Percentiles rank a stretch among this genome's conserved stretches.
Evolutionary conservation across 805 yeast species (phyloP).

Genomic region (Wickerhamiella cacticola): DNA sequence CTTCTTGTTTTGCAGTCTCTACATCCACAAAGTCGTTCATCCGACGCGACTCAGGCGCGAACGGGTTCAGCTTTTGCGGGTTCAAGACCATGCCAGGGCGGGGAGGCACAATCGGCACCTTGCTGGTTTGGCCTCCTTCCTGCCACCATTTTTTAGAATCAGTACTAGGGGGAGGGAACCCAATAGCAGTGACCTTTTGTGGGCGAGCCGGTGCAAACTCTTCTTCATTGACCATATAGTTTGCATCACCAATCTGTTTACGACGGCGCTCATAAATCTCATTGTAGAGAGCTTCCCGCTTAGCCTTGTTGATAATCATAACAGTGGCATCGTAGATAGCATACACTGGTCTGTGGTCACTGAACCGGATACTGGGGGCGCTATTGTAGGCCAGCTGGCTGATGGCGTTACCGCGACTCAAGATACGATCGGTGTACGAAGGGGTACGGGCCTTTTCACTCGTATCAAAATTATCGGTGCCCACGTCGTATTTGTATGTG

Average conservation of each 20-base stretch:
- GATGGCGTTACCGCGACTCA: constrained; percentile 48
- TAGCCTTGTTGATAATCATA: constrained; percentile 52
- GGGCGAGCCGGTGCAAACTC: constrained; percentile 21
- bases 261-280: constrained; percentile 51
- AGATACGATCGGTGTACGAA: constrained; percentile 89
- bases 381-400: constrained; percentile 58
- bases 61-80: constrained; percentile 59
- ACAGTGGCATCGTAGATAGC: constrained; percentile 62
- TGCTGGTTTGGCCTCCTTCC: constrained; percentile 54
- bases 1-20: not conserved
- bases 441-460: constrained; percentile 90
- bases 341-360: constrained; percentile 91
- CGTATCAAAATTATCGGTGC: constrained; percentile 67
- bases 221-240: constrained; percentile 23
- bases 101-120: constrained; percentile 42
- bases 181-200: constrained; percentile 23
- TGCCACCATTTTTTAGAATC: constrained; percentile 89
- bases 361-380: constrained; percentile 44
- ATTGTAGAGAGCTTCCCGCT: constrained; percentile 42
- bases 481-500: constrained; percentile 85
- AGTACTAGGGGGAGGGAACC: constrained; percentile 81
- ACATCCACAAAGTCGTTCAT: constrained; percentile 41
- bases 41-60: constrained; percentile 40
- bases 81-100: constrained; percentile 43
- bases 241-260: constrained; percentile 29